These are phyloP conservation scores for Malassezia nana DNA, from an alignment of 1,284 basidiomycete species.

Conservation along the genomic window DNA sequence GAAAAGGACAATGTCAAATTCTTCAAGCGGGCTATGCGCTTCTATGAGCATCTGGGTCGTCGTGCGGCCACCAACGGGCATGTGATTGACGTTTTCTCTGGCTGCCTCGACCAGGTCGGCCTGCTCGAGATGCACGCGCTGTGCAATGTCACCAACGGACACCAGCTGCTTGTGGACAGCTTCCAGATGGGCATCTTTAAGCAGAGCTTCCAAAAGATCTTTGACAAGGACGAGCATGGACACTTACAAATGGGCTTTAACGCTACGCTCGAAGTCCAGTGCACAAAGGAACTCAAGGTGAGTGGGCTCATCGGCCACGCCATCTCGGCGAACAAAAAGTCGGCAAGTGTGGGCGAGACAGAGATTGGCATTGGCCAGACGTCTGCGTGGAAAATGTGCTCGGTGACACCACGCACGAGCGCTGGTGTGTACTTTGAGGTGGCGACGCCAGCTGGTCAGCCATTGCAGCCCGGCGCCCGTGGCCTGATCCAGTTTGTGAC, in stretches of 20 bases:
- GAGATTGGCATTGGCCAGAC: constrained; percentile 98
- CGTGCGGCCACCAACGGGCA: constrained; percentile 90
- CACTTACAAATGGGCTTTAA: constrained; percentile 97
- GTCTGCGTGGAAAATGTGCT: constrained; percentile 97
- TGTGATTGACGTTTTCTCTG: constrained; percentile 87
- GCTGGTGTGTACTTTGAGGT: constrained; percentile 96
- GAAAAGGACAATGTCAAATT: constrained; percentile 95
- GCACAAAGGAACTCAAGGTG: constrained; percentile 96
- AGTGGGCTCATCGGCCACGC: constrained; percentile 96
- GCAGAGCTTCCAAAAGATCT: constrained; percentile 86
- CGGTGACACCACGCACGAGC: constrained; percentile 75
- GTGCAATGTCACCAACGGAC: constrained; percentile 88
- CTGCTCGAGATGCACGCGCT: constrained; percentile 94
- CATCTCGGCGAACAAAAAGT: constrained; percentile 93
- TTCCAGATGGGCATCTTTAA: constrained; percentile 99
- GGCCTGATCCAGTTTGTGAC: constrained; percentile 98
- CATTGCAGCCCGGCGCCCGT: constrained; percentile 77
- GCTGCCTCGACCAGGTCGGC: constrained; percentile 95
- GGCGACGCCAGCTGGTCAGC: constrained; percentile 93
- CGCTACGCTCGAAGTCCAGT: constrained; percentile 95
- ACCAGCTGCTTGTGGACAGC: constrained; percentile 90
- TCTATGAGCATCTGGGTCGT: constrained; percentile 90
- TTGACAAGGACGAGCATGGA: constrained; percentile 87
- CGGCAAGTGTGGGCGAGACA: constrained; percentile 91
- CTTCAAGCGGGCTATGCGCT: constrained; percentile 94